Conservation (phyloP, 257 asterid species). For the Solanum sitiens region DNA sequence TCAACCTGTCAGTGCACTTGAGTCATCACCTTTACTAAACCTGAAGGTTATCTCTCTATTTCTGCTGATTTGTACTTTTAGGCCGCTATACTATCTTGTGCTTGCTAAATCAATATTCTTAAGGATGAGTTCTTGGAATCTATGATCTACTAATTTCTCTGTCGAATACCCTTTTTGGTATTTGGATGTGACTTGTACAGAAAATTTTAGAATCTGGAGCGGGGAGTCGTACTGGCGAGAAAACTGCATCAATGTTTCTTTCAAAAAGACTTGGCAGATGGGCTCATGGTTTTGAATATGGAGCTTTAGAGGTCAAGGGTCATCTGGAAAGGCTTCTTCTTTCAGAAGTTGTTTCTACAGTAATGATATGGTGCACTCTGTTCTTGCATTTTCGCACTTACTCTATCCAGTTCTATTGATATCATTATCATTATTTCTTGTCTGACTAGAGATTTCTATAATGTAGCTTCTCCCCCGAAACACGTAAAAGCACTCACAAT, state of each 20-base stretch:
- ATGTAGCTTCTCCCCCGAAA: constrained; percentile 37
- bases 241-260: constrained; percentile 68
- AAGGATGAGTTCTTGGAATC: neutral
- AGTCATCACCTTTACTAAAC: constrained; percentile 73
- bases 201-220: constrained; percentile 77
- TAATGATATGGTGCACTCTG: constrained; percentile 47
- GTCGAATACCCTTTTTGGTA: neutral
- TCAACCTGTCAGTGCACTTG: constrained; percentile 85
- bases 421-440: constrained; percentile 8
- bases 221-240: constrained; percentile 47
- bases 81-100: neutral
- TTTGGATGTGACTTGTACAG: constrained; percentile 29
- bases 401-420: neutral
- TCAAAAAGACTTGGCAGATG: constrained; percentile 52
- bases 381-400: neutral
- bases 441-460: neutral
- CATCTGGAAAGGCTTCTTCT: constrained; percentile 59
- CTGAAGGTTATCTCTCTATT: constrained; percentile 51
- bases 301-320: constrained; percentile 76
- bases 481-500: constrained; percentile 10
- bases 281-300: constrained; percentile 65
- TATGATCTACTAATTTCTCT: neutral
- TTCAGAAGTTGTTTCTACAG: constrained; percentile 56
- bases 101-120: neutral
- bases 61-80: neutral